Evolutionary conservation across 2,329 filamentous ascomycete genomes (phyloP).

Genomic region (Colletotrichum sojae): DNA sequence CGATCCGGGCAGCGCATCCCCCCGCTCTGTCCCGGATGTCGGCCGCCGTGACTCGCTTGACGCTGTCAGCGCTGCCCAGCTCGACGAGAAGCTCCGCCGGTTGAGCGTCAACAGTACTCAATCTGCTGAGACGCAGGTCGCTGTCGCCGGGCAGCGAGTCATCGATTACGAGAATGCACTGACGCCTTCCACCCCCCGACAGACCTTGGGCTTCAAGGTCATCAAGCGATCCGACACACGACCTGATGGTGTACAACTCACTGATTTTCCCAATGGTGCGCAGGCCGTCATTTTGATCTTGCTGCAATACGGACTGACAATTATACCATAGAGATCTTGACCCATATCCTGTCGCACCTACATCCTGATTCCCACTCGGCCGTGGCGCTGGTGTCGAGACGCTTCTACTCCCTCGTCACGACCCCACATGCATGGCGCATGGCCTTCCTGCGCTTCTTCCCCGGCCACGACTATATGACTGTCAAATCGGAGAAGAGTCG

Average conservation of each 20-base stretch:
- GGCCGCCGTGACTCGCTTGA: constrained; percentile 46
- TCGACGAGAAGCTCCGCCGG: constrained; percentile 67
- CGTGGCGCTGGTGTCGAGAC: constrained; percentile 87
- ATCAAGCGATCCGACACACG: constrained; percentile 60
- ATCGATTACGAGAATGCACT: constrained; percentile 74
- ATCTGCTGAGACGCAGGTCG: constrained; percentile 45
- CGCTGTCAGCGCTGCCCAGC: constrained; percentile 57
- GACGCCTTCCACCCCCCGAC: constrained; percentile 61
- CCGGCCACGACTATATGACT: constrained; percentile 74
- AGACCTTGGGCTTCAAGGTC: constrained; percentile 69
- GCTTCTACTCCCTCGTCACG: constrained; percentile 89
- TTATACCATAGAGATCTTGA: constrained; percentile 81
- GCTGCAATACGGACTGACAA: constrained; percentile 22
- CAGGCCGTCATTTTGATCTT: constrained; percentile 15
- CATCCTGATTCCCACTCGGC: constrained; percentile 86
- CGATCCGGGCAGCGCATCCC: constrained; percentile 54
- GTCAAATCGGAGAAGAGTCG: constrained; percentile 53
- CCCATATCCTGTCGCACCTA: constrained; percentile 90
- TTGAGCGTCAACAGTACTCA: constrained; percentile 59
- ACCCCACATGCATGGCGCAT: constrained; percentile 95
- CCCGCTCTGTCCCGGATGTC: constrained; percentile 50
- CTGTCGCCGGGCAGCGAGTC: constrained; percentile 66
- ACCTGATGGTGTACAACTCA: constrained; percentile 59
- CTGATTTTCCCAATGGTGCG: constrained; percentile 86
- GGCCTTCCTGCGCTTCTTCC: constrained; percentile 92